Evolutionary conservation across 495 filamentous ascomycete species (phyloP), one percentile per base, ranked within the genome.

Genomic region (Penicillium roqueforti): DNA sequence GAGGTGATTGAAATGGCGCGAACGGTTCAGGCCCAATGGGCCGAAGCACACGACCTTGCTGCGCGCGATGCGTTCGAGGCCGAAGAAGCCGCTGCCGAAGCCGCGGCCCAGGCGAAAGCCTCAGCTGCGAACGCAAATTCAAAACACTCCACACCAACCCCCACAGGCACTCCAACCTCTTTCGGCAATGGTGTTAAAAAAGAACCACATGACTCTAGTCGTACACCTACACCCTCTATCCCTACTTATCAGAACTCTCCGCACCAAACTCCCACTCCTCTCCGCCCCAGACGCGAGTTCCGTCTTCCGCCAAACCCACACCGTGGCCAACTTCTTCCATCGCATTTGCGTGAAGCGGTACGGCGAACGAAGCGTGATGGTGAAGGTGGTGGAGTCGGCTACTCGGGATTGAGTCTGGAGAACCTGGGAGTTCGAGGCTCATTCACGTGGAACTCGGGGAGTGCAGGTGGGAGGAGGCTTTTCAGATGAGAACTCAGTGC

Each of bases 1-100:
- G 84, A 91, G 47, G 79, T 96, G 47, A 84, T 95, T 47, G 89
- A 95, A 67, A 79, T 81, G 48, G 90, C 91, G 1, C 79, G 87
- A 26, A 83, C 83, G 11, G 82, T 96, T 5, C 91, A 95, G 68
- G 74, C 75, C 41, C 84, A 96, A 71, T 92, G 87, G 88, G 73
- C 83, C 34, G 78, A 78, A 13, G 77, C 80, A 20, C 67, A 71
- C 38, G 72, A 78, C 47, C 62, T 67, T 37, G 62, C 76, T 36
- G 55, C 72, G 19, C 55, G 60, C 14, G 61, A 70, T 20, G 62
- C 70, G 22, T 59, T 68, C 22, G 67, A 69, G 20, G 60, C 67
- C 20, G 64, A 71, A 58, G 59, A 69, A 51, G 64, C 64, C 0
- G 65, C 68, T 10, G 70, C 74, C 25, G 72, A 75, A 29, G 67